Evolutionary conservation across 75 land plant species (phyloP).

Genomic region (Chamaecyparis obtusa): DNA sequence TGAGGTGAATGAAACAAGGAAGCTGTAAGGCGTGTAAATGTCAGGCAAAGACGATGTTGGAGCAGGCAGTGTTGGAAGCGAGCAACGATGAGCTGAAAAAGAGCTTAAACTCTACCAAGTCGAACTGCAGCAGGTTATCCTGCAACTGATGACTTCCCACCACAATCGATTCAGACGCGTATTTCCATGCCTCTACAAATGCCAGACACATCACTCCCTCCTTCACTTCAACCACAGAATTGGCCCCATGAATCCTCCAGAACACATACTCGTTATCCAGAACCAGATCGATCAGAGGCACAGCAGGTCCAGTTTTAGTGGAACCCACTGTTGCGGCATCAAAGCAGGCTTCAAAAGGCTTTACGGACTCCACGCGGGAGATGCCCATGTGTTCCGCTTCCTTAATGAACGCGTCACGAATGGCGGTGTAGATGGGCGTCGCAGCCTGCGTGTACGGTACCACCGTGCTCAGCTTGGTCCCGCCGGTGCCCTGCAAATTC

Average conservation of each 20-base stretch:
- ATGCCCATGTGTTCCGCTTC: slow-evolving; percentile 20
- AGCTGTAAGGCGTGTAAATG: too few species aligned
- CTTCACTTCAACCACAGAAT: slow-evolving; percentile 28
- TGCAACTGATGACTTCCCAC: slow-evolving; percentile 35
- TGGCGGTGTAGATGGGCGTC: slow-evolving; percentile 14
- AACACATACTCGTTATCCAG: slow-evolving; percentile 15
- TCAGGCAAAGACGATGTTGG: slow-evolving; percentile 29
- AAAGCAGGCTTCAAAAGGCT: slow-evolving; percentile 38
- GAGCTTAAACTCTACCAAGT: slow-evolving; percentile 30
- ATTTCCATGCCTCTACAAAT: slow-evolving; percentile 26
- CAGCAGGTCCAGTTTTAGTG: slow-evolving; percentile 9
- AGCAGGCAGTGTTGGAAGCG: slow-evolving; percentile 35
- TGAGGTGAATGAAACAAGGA: too few species aligned
- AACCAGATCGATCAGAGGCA: slow-evolving; percentile 26
- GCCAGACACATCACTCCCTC: slow-evolving; percentile 25
- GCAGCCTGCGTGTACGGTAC: slow-evolving; percentile 21
- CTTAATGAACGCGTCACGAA: slow-evolving; percentile 15
- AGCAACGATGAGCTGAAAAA: slow-evolving; percentile 46
- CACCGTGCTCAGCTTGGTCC: slow-evolving; percentile 10
- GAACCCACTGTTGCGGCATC: neutral
- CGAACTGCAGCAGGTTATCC: slow-evolving; percentile 53
- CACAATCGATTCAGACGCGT: slow-evolving; percentile 3
- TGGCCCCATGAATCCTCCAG: slow-evolving; percentile 33
- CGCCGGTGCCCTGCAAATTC: slow-evolving; percentile 4
- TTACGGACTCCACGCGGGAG: slow-evolving; percentile 15